Conservation (phyloP, 192 early-diverging fungal genomes). For the Coemansia sp. region DNA sequence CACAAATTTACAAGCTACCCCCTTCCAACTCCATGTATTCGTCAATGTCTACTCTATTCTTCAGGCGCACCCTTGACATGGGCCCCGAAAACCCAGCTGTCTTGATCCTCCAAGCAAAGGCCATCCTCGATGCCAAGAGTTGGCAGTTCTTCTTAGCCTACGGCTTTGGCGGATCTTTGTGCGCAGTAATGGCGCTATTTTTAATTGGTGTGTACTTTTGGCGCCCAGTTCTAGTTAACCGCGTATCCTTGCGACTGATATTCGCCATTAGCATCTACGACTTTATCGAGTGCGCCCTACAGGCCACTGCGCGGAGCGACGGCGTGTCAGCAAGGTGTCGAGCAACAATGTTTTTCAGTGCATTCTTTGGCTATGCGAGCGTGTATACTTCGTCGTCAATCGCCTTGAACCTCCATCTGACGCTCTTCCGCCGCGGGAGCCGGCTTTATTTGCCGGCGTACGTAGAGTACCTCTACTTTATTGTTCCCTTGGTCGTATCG, state of each 20-base stretch:
- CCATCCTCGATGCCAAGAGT: not conserved
- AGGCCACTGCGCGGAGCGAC: not conserved
- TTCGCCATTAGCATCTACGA: constrained; percentile 37
- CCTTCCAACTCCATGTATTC: not conserved
- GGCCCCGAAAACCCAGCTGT: constrained; percentile 13
- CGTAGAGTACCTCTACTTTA: constrained; percentile 37
- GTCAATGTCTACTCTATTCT: not conserved
- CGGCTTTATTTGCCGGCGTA: constrained; percentile 19
- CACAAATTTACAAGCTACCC: not conserved
- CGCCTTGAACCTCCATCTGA: constrained; percentile 44
- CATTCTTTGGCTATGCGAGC: constrained; percentile 14
- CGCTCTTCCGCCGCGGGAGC: constrained; percentile 17
- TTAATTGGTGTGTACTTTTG: constrained; percentile 26
- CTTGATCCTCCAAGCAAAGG: not conserved
- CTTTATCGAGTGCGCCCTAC: constrained; percentile 21
- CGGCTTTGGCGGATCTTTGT: constrained; percentile 4
- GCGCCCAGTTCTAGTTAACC: constrained; percentile 35
- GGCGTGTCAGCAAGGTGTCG: not conserved
- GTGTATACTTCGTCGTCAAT: constrained; percentile 44
- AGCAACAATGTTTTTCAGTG: constrained; percentile 9
- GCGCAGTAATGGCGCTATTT: constrained; percentile 23
- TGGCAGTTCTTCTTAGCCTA: constrained; percentile 12
- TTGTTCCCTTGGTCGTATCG: constrained; percentile 14
- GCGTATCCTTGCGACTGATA: constrained; percentile 38
- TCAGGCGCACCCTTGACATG: not conserved